Evolutionary conservation across 495 filamentous ascomycete genomes (phyloP).

Genomic region (Filosporella fistucella): DNA sequence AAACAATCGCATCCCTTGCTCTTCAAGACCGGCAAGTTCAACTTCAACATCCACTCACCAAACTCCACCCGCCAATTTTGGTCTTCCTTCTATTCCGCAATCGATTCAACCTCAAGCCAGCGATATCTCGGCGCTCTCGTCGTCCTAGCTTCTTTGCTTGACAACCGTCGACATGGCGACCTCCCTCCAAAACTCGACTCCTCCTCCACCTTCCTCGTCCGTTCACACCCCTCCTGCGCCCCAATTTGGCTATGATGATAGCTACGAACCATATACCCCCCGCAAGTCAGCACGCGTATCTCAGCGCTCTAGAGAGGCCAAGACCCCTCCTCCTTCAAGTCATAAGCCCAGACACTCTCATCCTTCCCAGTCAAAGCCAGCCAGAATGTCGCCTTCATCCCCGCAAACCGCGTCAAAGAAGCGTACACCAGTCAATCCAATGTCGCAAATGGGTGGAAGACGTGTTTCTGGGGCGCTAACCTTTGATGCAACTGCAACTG

Average conservation of each 20-base stretch:
- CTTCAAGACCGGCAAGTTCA: too few species aligned
- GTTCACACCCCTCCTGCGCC: conserved; percentile 70
- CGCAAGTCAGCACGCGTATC: conserved; percentile 52
- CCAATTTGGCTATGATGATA: conserved; percentile 62
- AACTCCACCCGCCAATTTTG: too few species aligned
- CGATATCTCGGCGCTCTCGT: too few species aligned
- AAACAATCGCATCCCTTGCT: too few species aligned
- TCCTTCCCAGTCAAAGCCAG: conserved; percentile 24
- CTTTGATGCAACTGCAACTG: conserved; percentile 28
- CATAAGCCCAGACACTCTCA: conserved; percentile 33
- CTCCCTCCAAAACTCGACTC: conserved; percentile 41
- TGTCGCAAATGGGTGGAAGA: conserved; percentile 27
- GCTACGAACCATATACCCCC: conserved; percentile 64
- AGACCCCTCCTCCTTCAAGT: conserved; percentile 27
- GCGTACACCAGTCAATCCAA: conserved; percentile 26
- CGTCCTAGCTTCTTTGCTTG: too few species aligned
- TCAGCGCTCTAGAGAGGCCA: conserved; percentile 13
- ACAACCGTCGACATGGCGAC: conserved; percentile 41
- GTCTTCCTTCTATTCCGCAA: too few species aligned
- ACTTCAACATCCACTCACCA: too few species aligned
- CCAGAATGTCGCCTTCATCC: conserved; percentile 24
- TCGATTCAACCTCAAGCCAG: too few species aligned
- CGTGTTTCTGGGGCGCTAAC: conserved; percentile 35
- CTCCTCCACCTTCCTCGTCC: conserved; percentile 54
- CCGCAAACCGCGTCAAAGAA: conserved; percentile 50